A percentile compares a stretch with the other conserved stretches of the same genome.
Evolutionary conservation across 164 flowering plant genomes (phyloP).

Genomic region (Echeveria elegans): DNA sequence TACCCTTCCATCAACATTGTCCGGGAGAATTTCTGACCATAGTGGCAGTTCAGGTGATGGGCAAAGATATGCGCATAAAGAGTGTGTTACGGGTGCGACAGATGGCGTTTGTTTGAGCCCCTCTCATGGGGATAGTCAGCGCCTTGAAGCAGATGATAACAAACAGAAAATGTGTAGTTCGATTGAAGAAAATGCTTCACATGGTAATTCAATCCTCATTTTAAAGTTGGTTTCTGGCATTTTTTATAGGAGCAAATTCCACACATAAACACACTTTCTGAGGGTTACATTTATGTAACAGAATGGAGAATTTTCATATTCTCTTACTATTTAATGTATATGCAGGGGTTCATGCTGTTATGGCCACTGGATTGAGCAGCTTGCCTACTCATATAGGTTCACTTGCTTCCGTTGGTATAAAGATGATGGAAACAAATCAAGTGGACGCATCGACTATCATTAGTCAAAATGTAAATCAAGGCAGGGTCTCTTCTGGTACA

Average conservation of each 20-base stretch:
- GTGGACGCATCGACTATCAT: slow-evolving; percentile 25
- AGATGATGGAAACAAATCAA: slow-evolving; percentile 38
- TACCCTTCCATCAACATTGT: slow-evolving; percentile 39
- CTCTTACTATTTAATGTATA: no score
- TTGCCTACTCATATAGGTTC: slow-evolving; percentile 61
- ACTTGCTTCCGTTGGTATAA: slow-evolving; percentile 83
- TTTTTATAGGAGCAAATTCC: neutral
- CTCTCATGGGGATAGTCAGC: slow-evolving; percentile 17
- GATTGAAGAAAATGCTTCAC: slow-evolving; percentile 18
- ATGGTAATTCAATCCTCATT: slow-evolving; percentile 27
- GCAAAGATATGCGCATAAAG: slow-evolving; percentile 13
- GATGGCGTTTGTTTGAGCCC: slow-evolving; percentile 9
- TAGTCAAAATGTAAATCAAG: slow-evolving; percentile 34
- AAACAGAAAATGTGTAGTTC: slow-evolving; percentile 48
- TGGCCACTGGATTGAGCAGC: slow-evolving; percentile 41
- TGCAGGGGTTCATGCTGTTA: neutral
- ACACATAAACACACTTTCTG: neutral
- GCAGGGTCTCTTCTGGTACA: slow-evolving; percentile 29
- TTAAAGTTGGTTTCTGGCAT: no score
- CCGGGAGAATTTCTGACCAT: slow-evolving; percentile 16
- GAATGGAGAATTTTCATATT: no score
- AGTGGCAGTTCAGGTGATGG: slow-evolving; percentile 14
- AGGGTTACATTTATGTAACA: no score
- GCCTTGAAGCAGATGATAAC: slow-evolving; percentile 18
- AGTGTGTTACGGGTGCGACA: neutral